These are phyloP conservation scores for Brettanomyces anomalus DNA, from an alignment of 805 yeast genomes.

Conservation along the genomic window DNA sequence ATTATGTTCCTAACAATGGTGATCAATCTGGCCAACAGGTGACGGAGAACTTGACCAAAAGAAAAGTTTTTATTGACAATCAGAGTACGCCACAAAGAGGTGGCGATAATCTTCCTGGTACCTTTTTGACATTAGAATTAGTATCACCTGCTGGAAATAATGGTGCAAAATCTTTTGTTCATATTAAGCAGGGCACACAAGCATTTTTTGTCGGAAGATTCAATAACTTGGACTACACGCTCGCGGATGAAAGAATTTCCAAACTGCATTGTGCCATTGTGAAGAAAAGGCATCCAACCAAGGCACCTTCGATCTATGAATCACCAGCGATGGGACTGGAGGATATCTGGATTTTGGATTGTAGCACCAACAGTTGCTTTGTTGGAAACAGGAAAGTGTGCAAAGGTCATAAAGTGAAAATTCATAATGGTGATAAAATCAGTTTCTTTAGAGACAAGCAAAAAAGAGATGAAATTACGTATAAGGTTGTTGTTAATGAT, in stretches of 20 bases:
- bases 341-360: slow-evolving; percentile 74
- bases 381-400: slow-evolving; percentile 54
- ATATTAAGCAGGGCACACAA: slow-evolving; percentile 58
- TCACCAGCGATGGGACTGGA: slow-evolving; percentile 66
- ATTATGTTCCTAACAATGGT: no score
- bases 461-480: slow-evolving; percentile 44
- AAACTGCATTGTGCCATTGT: slow-evolving; percentile 70
- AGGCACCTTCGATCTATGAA: slow-evolving; percentile 44
- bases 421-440: slow-evolving; percentile 58
- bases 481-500: slow-evolving; percentile 44
- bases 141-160: slow-evolving; percentile 11
- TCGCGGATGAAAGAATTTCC: slow-evolving; percentile 71
- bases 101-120: slow-evolving; percentile 37
- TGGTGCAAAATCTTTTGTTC: slow-evolving; percentile 27
- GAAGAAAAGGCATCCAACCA: slow-evolving; percentile 53
- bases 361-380: slow-evolving; percentile 71
- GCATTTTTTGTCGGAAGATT: slow-evolving; percentile 70
- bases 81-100: no score
- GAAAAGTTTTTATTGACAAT: no score
- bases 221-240: slow-evolving; percentile 47
- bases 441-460: slow-evolving; percentile 56
- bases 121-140: slow-evolving; percentile 55
- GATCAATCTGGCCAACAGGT: no score
- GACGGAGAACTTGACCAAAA: no score
- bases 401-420: slow-evolving; percentile 49